Percentiles rank a stretch among this genome's conserved stretches.
These are phyloP conservation scores for Plicaturopsis crispa DNA, from an alignment of 768 basidiomycete genomes.

Conservation along the genomic window DNA sequence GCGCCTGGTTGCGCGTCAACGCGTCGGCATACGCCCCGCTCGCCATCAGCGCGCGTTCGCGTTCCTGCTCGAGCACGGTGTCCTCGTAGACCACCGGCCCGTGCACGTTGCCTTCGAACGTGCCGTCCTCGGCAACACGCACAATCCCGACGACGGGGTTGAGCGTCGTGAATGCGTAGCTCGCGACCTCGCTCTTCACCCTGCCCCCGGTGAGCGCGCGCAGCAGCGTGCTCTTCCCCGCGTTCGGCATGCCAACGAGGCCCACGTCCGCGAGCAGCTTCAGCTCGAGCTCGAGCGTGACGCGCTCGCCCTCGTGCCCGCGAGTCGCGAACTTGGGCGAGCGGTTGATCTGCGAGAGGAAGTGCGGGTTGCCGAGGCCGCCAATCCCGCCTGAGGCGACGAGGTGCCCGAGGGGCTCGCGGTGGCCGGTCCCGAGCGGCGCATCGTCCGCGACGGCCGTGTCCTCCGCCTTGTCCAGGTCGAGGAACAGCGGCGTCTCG, in stretches of 20 bases:
- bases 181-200: conserved; percentile 78
- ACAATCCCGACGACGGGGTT: conserved; percentile 93
- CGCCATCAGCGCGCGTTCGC: conserved; percentile 37
- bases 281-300: conserved; percentile 85
- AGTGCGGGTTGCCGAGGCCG: conserved; percentile 87
- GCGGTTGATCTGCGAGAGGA: conserved; percentile 56
- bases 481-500: conserved; percentile 42
- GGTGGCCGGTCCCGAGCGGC: conserved; percentile 53
- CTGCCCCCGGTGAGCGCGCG: conserved; percentile 83
- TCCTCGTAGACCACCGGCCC: conserved; percentile 55
- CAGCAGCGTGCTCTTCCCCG: conserved; percentile 86
- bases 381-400: conserved; percentile 73
- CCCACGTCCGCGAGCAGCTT: conserved; percentile 95
- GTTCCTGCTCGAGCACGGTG: conserved; percentile 47
- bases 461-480: conserved; percentile 49
- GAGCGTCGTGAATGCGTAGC: conserved; percentile 91
- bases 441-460: conserved; percentile 38
- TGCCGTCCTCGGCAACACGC: conserved; percentile 72
- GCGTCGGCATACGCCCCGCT: conserved; percentile 45
- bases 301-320: conserved; percentile 65
- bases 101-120: conserved; percentile 54
- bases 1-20: conserved; percentile 41
- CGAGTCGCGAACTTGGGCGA: conserved; percentile 85
- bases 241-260: conserved; percentile 93
- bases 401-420: conserved; percentile 51